phyloP scores from a whole-genome alignment of 2,329 filamentous ascomycete genomes.

The Pseudohalonectria lignicola region DNA sequence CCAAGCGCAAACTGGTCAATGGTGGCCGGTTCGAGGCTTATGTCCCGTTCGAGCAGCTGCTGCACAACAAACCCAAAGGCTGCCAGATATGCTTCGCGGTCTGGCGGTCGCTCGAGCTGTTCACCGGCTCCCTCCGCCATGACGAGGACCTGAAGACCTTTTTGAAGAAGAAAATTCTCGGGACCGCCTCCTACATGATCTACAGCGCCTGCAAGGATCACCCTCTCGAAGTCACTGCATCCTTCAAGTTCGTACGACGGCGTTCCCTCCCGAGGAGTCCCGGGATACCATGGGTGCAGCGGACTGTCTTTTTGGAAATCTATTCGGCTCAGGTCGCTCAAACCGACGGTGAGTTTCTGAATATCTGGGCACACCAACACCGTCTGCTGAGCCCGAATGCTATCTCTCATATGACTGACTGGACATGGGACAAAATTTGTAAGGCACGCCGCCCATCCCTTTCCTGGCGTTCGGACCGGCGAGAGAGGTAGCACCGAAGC shows the following conservation, averaged over 20 bases:
- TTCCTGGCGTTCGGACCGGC: conserved; percentile 1
- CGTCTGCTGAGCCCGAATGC: neutral
- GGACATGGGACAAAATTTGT: too few relatives aligned
- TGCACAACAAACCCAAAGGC: conserved; percentile 1
- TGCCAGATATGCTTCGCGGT: conserved; percentile 4
- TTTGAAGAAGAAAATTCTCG: neutral
- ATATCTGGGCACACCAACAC: too few relatives aligned
- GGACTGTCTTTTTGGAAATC: too few relatives aligned
- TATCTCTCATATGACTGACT: too few relatives aligned
- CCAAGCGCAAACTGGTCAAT: too few relatives aligned
- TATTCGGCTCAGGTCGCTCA: too few relatives aligned
- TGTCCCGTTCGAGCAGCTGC: neutral
- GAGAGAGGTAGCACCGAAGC: conserved; percentile 1
- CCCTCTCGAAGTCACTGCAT: conserved; percentile 1
- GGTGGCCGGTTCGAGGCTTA: too few relatives aligned
- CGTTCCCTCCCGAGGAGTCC: too few relatives aligned
- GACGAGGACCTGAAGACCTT: conserved; percentile 1
- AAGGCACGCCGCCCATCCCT: neutral
- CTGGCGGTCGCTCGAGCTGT: conserved; percentile 1
- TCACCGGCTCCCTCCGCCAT: neutral
- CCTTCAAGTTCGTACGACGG: neutral
- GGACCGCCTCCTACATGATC: neutral
- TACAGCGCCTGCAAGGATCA: neutral
- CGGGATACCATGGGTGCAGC: too few relatives aligned
- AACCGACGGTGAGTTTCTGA: too few relatives aligned